Evolutionary conservation across 2,329 filamentous ascomycete genomes (phyloP).

Genomic region (Claviceps pusilla): DNA sequence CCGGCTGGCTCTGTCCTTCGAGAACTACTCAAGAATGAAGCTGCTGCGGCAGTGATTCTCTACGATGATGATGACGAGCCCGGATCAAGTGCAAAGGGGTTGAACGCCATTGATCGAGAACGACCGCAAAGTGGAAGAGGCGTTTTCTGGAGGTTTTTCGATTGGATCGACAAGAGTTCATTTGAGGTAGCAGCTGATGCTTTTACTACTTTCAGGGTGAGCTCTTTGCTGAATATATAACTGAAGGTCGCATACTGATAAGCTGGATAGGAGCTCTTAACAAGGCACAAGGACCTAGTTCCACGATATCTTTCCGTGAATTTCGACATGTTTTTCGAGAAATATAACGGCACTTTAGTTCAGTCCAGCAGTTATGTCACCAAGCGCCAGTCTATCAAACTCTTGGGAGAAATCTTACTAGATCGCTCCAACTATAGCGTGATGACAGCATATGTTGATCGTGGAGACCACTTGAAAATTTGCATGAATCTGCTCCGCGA

Average conservation of each 20-base stretch:
- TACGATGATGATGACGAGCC: slow-evolving; percentile 71
- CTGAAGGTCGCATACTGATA: background rate
- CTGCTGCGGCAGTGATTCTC: slow-evolving; percentile 76
- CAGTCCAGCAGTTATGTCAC: slow-evolving; percentile 95
- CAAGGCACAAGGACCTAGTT: slow-evolving; percentile 83
- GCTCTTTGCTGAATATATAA: slow-evolving; percentile 11
- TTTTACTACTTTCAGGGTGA: slow-evolving; percentile 88
- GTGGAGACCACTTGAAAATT: slow-evolving; percentile 89
- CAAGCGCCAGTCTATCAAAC: slow-evolving; percentile 93
- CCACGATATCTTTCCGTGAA: slow-evolving; percentile 78
- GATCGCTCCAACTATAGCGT: slow-evolving; percentile 94
- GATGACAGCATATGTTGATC: slow-evolving; percentile 94
- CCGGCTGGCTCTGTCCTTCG: slow-evolving; percentile 79
- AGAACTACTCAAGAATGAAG: slow-evolving; percentile 79
- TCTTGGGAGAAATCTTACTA: slow-evolving; percentile 84
- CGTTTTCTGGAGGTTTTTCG: slow-evolving; percentile 93
- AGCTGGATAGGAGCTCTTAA: slow-evolving; percentile 64
- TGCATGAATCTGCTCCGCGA: slow-evolving; percentile 95
- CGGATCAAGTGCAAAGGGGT: slow-evolving; percentile 58
- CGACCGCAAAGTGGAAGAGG: slow-evolving; percentile 62
- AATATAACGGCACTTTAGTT: slow-evolving; percentile 75
- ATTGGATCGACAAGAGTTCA: slow-evolving; percentile 90
- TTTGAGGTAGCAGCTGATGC: slow-evolving; percentile 97
- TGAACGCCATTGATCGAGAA: slow-evolving; percentile 64
- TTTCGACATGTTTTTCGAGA: slow-evolving; percentile 83